Percentiles rank a stretch among this genome's conserved stretches.
Evolutionary conservation across 1,284 basidiomycete genomes (phyloP).

Genomic region (Puccinia brachypodii): DNA sequence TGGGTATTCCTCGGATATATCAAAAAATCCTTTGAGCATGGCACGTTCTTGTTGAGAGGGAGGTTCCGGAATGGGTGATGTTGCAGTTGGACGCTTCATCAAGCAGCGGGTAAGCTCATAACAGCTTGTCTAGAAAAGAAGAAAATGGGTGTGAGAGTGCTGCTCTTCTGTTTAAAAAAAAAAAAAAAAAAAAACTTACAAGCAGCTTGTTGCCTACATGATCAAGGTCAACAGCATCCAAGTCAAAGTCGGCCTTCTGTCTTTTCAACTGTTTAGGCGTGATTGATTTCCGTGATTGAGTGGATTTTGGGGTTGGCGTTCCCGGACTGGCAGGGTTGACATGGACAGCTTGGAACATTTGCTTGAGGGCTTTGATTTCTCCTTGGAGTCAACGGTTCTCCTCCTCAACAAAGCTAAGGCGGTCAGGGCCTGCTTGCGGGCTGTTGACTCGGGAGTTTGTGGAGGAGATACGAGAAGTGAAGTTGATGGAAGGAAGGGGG

Average conservation of each 20-base stretch:
- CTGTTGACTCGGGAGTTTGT: no score
- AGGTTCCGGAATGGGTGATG: conserved; percentile 8
- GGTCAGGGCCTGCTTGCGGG: no score
- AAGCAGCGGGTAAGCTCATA: conserved; percentile 21
- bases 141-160: no score
- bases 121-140: conserved; percentile 9
- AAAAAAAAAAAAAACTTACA: neutral
- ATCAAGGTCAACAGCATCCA: neutral
- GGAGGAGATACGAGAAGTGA: no score
- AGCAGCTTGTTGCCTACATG: neutral
- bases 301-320: neutral
- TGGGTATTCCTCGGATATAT: neutral
- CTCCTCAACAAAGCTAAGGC: neutral
- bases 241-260: neutral
- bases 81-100: conserved; percentile 14
- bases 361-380: neutral
- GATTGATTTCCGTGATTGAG: neutral
- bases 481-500: no score
- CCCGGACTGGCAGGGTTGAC: neutral
- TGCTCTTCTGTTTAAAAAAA: no score
- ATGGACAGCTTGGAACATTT: neutral
- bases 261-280: neutral
- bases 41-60: neutral
- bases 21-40: conserved; percentile 16
- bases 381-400: neutral